These are phyloP conservation scores for Plenodomus biglobosus DNA, from an alignment of 2,329 filamentous ascomycete genomes.

Conservation along the genomic window DNA sequence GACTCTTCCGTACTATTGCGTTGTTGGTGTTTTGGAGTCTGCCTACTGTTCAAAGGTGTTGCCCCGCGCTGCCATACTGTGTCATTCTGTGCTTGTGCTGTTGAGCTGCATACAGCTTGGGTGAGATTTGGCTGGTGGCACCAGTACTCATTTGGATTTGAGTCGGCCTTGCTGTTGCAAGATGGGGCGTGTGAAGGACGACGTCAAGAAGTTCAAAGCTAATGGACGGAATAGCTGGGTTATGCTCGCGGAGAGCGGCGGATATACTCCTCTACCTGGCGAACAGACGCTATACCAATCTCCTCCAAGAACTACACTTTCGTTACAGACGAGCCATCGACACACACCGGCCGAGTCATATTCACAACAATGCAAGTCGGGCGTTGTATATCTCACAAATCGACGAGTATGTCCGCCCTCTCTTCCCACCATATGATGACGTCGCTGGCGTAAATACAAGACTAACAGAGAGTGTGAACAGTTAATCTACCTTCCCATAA, in stretches of 20 bases:
- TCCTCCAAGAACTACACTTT: slow-evolving; percentile 74
- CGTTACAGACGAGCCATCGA: slow-evolving; percentile 70
- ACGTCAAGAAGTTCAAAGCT: slow-evolving; percentile 34
- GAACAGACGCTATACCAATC: slow-evolving; percentile 82
- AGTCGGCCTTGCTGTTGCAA: neutral
- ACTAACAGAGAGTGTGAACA: slow-evolving; percentile 41
- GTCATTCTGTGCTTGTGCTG: slow-evolving; percentile 7
- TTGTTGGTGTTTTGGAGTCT: neutral
- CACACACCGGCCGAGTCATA: slow-evolving; percentile 65
- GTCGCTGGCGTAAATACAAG: neutral
- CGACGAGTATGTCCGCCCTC: slow-evolving; percentile 64
- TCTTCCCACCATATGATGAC: slow-evolving; percentile 9
- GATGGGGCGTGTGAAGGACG: slow-evolving; percentile 11
- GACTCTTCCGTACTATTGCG: neutral
- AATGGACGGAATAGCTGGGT: slow-evolving; percentile 69
- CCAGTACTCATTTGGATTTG: neutral
- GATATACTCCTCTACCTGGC: slow-evolving; percentile 81
- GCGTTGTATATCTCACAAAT: slow-evolving; percentile 79
- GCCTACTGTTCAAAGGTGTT: neutral
- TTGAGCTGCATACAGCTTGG: slow-evolving; percentile 5
- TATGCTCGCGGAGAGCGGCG: slow-evolving; percentile 73
- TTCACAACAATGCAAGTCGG: slow-evolving; percentile 71
- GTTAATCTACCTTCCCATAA: slow-evolving; percentile 83
- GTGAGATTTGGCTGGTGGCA: slow-evolving; percentile 1
- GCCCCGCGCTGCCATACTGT: neutral